Evolutionary conservation across 345 rosid genomes (phyloP).

Genomic region (Carallia pectinifolia): DNA sequence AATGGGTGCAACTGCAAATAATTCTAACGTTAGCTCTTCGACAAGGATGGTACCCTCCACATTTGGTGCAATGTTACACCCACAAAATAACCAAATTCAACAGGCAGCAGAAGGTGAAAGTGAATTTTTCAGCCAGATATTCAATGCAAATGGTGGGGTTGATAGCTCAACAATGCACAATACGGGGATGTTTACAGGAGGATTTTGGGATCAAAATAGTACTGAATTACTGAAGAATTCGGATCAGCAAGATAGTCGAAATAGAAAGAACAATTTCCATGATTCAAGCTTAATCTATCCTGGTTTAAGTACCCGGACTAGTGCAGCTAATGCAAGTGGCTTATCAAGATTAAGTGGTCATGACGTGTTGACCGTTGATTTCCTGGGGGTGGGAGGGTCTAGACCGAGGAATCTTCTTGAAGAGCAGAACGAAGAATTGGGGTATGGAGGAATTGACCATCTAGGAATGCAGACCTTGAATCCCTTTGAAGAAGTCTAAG

Average conservation of each 20-base stretch:
- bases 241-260: not conserved
- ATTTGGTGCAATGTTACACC: constrained; percentile 9
- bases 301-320: constrained; percentile 3
- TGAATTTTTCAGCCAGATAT: constrained; percentile 17
- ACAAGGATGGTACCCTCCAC: constrained; percentile 33
- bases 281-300: constrained; percentile 12
- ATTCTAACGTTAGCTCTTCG: constrained; percentile 20
- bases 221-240: constrained; percentile 16
- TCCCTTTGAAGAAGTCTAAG: constrained; percentile 40
- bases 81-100: constrained; percentile 11
- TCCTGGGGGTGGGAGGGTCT: constrained; percentile 54
- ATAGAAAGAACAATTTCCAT: constrained; percentile 10
- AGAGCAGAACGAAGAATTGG: constrained; percentile 29
- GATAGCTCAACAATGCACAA: constrained; percentile 10
- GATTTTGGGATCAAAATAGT: constrained; percentile 19
- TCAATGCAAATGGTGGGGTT: constrained; percentile 15
- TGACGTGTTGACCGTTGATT: constrained; percentile 52
- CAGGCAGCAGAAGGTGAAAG: not conserved
- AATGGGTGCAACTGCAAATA: constrained; percentile 46
- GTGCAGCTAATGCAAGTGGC: constrained; percentile 11
- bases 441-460: constrained; percentile 27
- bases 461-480: constrained; percentile 22
- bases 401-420: constrained; percentile 33
- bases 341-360: constrained; percentile 23
- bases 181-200: constrained; percentile 22